Evolutionary conservation across 495 filamentous ascomycete genomes (phyloP).

Genomic region (Pyrenula massariospora): DNA sequence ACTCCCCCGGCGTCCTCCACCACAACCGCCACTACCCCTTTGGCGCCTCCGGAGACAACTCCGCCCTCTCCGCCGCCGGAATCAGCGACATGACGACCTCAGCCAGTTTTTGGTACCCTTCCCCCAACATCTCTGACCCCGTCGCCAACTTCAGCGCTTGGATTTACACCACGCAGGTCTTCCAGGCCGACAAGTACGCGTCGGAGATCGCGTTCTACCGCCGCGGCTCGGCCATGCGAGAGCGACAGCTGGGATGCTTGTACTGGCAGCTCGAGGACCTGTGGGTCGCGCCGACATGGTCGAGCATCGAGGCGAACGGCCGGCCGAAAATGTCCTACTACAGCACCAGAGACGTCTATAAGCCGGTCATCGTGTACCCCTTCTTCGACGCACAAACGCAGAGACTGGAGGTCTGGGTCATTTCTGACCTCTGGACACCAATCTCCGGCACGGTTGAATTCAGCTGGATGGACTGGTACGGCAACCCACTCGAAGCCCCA

Average conservation of each 20-base stretch:
- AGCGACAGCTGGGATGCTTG: slow-evolving; percentile 49
- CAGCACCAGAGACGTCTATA: slow-evolving; percentile 46
- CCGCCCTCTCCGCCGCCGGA: slow-evolving; percentile 24
- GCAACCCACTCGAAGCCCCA: slow-evolving; percentile 11
- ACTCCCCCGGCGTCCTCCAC: slow-evolving; percentile 45
- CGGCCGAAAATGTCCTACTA: slow-evolving; percentile 59
- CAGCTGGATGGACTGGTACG: slow-evolving; percentile 29
- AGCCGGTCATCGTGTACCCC: slow-evolving; percentile 47
- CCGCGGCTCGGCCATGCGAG: slow-evolving; percentile 44
- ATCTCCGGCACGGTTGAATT: slow-evolving; percentile 21
- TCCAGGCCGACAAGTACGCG: slow-evolving; percentile 57
- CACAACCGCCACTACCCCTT: slow-evolving; percentile 57
- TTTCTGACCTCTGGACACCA: slow-evolving; percentile 28
- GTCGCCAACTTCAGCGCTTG: slow-evolving; percentile 58
- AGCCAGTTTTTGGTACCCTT: slow-evolving; percentile 47
- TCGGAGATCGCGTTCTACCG: slow-evolving; percentile 57
- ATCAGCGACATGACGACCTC: slow-evolving; percentile 56
- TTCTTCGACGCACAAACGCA: slow-evolving; percentile 46
- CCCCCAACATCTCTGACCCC: slow-evolving; percentile 42
- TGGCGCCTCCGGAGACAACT: slow-evolving; percentile 32
- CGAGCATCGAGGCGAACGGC: slow-evolving; percentile 50
- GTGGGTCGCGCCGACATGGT: slow-evolving; percentile 60
- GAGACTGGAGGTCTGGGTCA: slow-evolving; percentile 47
- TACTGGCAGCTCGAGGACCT: slow-evolving; percentile 66
- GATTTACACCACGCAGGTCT: slow-evolving; percentile 55